A percentile compares a stretch with the other conserved stretches of the same genome.
Evolutionary conservation across 257 asterid species (phyloP).

Genomic region (Voacanga thouarsii): DNA sequence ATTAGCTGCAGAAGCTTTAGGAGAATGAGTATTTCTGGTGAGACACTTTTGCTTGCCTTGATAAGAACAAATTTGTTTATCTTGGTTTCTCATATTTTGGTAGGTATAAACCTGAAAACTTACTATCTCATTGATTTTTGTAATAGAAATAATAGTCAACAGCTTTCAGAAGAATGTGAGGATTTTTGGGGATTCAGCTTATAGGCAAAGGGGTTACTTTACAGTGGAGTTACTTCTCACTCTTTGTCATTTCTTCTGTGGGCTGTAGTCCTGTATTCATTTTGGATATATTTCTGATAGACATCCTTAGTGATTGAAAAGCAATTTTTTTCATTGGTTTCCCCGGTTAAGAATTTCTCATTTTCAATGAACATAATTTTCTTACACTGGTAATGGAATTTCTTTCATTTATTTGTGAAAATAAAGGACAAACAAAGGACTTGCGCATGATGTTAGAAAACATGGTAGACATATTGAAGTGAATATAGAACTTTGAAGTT

Average conservation of each 20-base stretch:
- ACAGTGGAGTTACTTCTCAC: not conserved
- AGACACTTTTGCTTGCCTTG: not conserved
- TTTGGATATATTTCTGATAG: not conserved
- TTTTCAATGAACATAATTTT: not conserved
- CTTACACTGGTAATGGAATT: not conserved
- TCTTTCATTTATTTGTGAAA: not conserved
- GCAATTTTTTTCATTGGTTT: not conserved
- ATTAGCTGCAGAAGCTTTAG: not conserved
- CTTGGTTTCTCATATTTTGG: not conserved
- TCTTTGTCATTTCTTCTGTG: not conserved
- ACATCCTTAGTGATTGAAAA: not conserved
- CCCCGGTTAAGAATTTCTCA: not conserved
- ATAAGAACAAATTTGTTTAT: not conserved
- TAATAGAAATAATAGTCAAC: not conserved
- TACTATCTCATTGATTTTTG: no score
- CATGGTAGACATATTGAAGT: not conserved
- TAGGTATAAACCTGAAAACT: not conserved
- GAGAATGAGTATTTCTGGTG: not conserved
- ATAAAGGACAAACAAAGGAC: no score
- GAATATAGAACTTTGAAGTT: not conserved
- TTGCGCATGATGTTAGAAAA: not conserved
- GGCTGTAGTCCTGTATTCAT: not conserved
- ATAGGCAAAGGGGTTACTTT: not conserved
- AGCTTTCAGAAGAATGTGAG: not conserved
- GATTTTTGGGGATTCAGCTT: not conserved